phyloP scores from a whole-genome alignment of 176 grass and related monocot species.

The Rhipidocladum racemiflorum region DNA sequence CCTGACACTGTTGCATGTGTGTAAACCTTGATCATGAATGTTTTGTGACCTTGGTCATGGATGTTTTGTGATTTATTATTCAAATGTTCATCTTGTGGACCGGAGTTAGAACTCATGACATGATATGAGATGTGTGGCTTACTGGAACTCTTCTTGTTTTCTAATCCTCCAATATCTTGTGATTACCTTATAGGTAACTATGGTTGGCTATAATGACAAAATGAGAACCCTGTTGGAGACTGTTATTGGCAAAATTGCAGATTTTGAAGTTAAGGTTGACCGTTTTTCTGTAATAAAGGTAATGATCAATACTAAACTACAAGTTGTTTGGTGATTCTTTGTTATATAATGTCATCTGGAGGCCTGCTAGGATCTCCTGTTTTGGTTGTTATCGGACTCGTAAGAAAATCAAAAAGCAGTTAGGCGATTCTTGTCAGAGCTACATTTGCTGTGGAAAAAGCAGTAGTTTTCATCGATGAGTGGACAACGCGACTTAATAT shows the following conservation, averaged over 20 bases:
- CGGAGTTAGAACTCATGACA: background rate
- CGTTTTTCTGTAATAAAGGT: constrained; percentile 98
- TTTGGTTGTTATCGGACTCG: background rate
- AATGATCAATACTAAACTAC: constrained; percentile 15
- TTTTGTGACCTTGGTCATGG: background rate
- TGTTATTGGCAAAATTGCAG: constrained; percentile 71
- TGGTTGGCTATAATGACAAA: constrained; percentile 97
- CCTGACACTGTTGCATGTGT: background rate
- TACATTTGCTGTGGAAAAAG: constrained; percentile 3
- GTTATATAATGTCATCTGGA: constrained; percentile 12
- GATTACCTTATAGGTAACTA: constrained; percentile 61
- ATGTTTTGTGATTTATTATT: constrained; percentile 12
- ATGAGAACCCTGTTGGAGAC: constrained; percentile 88
- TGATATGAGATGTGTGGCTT: constrained; percentile 11
- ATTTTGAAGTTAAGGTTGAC: constrained; percentile 83
- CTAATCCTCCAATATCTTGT: constrained; percentile 2
- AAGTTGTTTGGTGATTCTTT: constrained; percentile 31
- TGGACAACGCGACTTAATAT: constrained; percentile 1
- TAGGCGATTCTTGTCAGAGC: background rate
- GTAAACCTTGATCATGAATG: background rate
- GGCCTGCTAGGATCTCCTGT: background rate
- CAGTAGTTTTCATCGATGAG: background rate
- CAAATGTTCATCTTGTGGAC: constrained; percentile 7
- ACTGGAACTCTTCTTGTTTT: constrained; percentile 1
- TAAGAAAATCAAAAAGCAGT: background rate